phyloP scores from a whole-genome alignment of 352 stramenopile genomes.

The Phytophthora vignae region DNA sequence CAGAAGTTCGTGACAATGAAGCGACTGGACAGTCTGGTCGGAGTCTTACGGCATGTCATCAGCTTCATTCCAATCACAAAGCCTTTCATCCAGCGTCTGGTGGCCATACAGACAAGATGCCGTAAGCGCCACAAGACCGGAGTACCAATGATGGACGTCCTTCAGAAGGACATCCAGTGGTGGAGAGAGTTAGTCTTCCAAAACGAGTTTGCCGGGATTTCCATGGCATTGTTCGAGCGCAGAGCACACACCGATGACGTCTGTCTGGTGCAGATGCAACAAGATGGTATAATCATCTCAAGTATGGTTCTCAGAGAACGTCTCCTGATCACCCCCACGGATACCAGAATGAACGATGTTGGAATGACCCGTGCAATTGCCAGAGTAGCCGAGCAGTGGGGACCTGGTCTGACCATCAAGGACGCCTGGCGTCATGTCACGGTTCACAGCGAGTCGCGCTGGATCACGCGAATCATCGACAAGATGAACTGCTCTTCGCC shows the following conservation, averaged over 20 bases:
- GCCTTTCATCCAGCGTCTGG: no score
- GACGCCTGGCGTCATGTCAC: no score
- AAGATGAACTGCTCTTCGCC: no score
- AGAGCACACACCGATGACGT: background rate
- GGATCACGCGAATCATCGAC: no score
- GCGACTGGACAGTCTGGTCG: no score
- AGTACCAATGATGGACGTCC: background rate
- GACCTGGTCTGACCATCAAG: background rate
- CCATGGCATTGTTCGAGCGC: background rate
- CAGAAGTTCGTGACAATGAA: background rate
- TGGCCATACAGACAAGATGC: no score
- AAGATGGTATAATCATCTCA: background rate
- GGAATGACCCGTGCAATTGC: no score
- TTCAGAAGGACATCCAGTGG: background rate
- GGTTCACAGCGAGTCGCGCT: no score
- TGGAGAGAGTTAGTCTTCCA: background rate
- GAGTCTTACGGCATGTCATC: no score
- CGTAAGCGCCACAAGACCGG: background rate
- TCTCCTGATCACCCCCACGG: background rate
- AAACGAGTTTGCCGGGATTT: background rate
- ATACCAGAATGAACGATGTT: background rate
- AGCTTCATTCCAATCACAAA: no score
- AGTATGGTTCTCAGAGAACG: background rate
- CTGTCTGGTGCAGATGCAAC: background rate
- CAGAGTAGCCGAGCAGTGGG: background rate